Percentiles rank a stretch among this genome's conserved stretches.
Conservation (phyloP, 2,329 filamentous ascomycete species). For the Paecilomyces fulvus region DNA sequence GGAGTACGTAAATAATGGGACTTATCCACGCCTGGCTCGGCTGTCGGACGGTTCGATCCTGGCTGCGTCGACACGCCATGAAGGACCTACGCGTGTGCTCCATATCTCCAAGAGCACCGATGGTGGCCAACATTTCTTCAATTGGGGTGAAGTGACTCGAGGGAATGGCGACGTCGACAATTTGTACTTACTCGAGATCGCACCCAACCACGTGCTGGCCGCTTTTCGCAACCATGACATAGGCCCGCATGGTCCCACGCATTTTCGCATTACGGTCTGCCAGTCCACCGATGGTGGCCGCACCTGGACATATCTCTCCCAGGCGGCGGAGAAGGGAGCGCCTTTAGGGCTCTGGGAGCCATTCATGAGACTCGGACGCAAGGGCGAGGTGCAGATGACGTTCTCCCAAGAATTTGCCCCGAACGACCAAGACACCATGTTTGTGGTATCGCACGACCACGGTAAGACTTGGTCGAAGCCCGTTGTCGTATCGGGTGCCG, state of each 20-base stretch:
- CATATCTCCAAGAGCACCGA: conserved; percentile 39
- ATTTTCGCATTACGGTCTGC: conserved; percentile 45
- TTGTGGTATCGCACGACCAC: conserved; percentile 36
- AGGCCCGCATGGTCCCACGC: conserved; percentile 25
- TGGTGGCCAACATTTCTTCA: conserved; percentile 32
- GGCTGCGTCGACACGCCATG: conserved; percentile 37
- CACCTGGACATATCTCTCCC: conserved; percentile 37
- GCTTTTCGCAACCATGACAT: conserved; percentile 44
- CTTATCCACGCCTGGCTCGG: conserved; percentile 41
- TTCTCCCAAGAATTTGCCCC: conserved; percentile 41
- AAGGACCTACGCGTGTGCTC: conserved; percentile 30
- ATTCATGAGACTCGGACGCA: conserved; percentile 36
- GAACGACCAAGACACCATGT: conserved; percentile 43
- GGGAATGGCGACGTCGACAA: conserved; percentile 41
- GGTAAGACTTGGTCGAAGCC: conserved; percentile 39
- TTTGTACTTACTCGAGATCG: conserved; percentile 37
- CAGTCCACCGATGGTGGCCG: conserved; percentile 37
- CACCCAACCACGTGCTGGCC: conserved; percentile 29
- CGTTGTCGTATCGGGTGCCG: conserved; percentile 32
- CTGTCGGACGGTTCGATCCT: conserved; percentile 40
- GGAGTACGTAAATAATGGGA: conserved; percentile 30
- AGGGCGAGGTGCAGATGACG: conserved; percentile 36
- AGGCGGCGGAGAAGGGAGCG: conserved; percentile 35
- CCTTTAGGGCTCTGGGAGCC: conserved; percentile 42
- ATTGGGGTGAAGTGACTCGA: conserved; percentile 37